Evolutionary conservation across 2,329 filamentous ascomycete species (phyloP).

Genomic region (Ascocoryne sarcoides): DNA sequence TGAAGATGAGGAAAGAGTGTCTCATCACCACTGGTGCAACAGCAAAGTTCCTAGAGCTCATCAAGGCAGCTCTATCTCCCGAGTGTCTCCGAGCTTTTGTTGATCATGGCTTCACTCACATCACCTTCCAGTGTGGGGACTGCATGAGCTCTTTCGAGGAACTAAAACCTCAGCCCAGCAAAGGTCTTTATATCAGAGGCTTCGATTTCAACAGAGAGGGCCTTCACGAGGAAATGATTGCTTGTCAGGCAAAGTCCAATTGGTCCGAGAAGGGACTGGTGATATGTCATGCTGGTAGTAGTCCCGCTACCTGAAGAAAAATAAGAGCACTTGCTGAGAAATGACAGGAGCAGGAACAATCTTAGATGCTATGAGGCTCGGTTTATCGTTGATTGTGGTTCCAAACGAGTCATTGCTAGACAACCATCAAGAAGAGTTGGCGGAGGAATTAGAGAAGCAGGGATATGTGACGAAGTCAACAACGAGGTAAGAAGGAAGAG

Average conservation of each 20-base stretch:
- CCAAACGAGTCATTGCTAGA: slow-evolving; percentile 75
- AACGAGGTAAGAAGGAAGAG: slow-evolving; percentile 19
- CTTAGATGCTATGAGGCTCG: slow-evolving; percentile 67
- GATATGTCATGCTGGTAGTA: slow-evolving; percentile 79
- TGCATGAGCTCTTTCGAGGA: slow-evolving; percentile 47
- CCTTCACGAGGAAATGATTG: slow-evolving; percentile 37
- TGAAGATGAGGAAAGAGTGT: slow-evolving; percentile 36
- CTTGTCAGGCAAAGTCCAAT: slow-evolving; percentile 41
- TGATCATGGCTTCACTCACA: slow-evolving; percentile 54
- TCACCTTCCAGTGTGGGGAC: slow-evolving; percentile 75
- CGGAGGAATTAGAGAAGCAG: slow-evolving; percentile 61
- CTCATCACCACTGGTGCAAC: slow-evolving; percentile 93
- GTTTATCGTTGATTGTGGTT: slow-evolving; percentile 76
- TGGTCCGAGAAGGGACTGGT: slow-evolving; percentile 57
- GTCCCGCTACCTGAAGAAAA: neutral
- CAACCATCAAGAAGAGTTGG: slow-evolving; percentile 87
- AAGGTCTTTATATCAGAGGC: slow-evolving; percentile 44
- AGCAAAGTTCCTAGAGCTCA: slow-evolving; percentile 66
- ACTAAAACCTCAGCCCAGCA: slow-evolving; percentile 16
- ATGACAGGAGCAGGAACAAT: slow-evolving; percentile 79
- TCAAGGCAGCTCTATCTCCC: slow-evolving; percentile 54
- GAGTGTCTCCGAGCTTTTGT: slow-evolving; percentile 54
- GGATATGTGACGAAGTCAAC: slow-evolving; percentile 56
- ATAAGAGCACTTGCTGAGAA: neutral
- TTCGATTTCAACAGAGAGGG: slow-evolving; percentile 59